Conservation (phyloP, 495 filamentous ascomycete species). For the Daldinia childiae region DNA sequence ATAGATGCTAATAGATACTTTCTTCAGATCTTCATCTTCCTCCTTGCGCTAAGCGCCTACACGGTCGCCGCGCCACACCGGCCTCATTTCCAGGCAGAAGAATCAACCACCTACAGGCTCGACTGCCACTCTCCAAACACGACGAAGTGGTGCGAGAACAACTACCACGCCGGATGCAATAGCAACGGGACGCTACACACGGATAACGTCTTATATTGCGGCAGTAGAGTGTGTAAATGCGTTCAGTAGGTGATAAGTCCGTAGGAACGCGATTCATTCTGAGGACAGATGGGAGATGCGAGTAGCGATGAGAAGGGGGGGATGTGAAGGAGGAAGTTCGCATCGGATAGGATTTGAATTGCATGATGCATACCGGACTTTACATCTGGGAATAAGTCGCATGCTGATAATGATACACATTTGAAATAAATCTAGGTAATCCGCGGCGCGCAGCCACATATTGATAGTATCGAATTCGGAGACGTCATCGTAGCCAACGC, state of each 20-base stretch:
- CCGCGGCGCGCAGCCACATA: background rate
- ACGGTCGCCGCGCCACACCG: background rate
- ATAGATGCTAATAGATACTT: background rate
- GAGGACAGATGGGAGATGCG: background rate
- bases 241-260: background rate
- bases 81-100: background rate
- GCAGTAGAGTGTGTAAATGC: slow-evolving; percentile 6
- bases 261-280: background rate
- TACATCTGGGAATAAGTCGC: background rate
- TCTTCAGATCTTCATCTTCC: background rate
- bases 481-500: background rate
- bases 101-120: background rate
- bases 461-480: background rate
- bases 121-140: slow-evolving; percentile 1
- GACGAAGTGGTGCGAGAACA: background rate
- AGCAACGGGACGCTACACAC: background rate
- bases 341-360: background rate
- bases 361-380: background rate
- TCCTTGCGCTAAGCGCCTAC: background rate
- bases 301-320: background rate
- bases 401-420: too few relatives aligned
- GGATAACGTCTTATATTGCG: background rate
- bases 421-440: too few relatives aligned
- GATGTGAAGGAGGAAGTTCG: background rate
- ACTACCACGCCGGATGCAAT: background rate